phyloP scores from a whole-genome alignment of 768 basidiomycete genomes.

The Xerocomellus amylosporus region DNA sequence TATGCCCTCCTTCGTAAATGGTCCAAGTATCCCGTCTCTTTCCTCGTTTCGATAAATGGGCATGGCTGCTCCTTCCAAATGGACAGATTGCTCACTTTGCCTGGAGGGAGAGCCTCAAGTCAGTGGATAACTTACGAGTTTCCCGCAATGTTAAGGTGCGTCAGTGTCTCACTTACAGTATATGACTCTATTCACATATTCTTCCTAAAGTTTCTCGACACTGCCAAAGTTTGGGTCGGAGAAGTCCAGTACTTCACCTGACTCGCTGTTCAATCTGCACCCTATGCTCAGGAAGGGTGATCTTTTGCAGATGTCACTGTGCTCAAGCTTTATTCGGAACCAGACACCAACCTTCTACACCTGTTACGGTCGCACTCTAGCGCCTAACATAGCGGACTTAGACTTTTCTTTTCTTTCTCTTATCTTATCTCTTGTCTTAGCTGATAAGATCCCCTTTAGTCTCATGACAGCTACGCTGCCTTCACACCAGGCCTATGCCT shows the following conservation, averaged over 20 bases:
- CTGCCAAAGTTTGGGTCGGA: neutral
- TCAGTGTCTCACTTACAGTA: neutral
- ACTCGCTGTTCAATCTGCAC: neutral
- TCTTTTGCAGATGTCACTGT: conserved; percentile 10
- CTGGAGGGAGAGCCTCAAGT: conserved; percentile 3
- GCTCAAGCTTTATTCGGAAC: conserved; percentile 2
- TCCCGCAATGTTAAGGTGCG: conserved; percentile 20
- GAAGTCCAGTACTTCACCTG: conserved; percentile 23
- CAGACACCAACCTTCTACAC: neutral
- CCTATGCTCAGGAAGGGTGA: neutral
- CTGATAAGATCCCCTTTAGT: no score
- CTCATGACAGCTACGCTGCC: no score
- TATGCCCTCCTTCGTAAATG: no score
- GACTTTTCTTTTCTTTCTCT: no score
- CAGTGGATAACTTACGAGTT: neutral
- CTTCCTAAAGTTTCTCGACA: neutral
- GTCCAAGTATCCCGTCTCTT: no score
- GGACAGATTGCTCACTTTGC: conserved; percentile 20
- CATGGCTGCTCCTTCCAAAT: conserved; percentile 20
- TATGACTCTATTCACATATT: neutral
- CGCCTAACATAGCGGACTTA: no score
- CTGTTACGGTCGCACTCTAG: no score
- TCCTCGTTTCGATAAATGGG: neutral
- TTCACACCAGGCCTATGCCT: no score
- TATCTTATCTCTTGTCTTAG: no score